Evolutionary conservation across 139 green algal genomes (phyloP), one percentile per base, ranked within the genome.

Genomic region (Ulvella scutata): DNA sequence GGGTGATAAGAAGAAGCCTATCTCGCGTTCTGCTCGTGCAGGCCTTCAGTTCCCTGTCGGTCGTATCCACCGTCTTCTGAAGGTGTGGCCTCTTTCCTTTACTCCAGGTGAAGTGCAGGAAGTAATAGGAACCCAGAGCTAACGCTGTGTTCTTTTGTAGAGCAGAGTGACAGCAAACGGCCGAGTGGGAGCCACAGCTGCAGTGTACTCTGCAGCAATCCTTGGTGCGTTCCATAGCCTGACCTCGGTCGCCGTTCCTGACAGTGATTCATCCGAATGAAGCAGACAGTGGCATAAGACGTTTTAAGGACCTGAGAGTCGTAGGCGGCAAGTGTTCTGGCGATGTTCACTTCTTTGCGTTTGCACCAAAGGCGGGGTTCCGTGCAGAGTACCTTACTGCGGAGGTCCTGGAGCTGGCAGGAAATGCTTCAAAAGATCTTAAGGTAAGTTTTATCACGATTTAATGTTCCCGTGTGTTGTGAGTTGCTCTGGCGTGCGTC

Each of bases 391-490:
- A 95, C 83, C 85, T 96, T 10, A 96, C 87, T 37, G 90, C 92
- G 73, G 94, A 99, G 87, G 95, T 99, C 77, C 89, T 99, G 78
- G 95, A 99, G 90, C 81, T 99, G 77, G 95, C 95, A 4, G 95
- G 95, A 33, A 99, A 99, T 80, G 95, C 95, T 23, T 98, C 93
- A 72, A 99, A 99, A 88, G 95, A 99, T 86, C 84, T 99, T 21
- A 99, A 99, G 92, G 92, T 91, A 78, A 37, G 80, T 23, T 17
- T 4, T 4, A 20, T n/a, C n/a, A n/a, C 20, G 17, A 9, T 9
- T 3, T 23, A 26, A 36, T 9, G n/a, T 67, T 31, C n/a, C 51
- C 51, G 9, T 67, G 51, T 23, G 17, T 10, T 31, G 9, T 10
- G n/a, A 26, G 6, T 26, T 26, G 51, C 33, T n/a, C 10, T 7